Base-by-base conservation (phyloP, 1,284 basidiomycete species). In the Cutaneotrichosporon sp. region DNA sequence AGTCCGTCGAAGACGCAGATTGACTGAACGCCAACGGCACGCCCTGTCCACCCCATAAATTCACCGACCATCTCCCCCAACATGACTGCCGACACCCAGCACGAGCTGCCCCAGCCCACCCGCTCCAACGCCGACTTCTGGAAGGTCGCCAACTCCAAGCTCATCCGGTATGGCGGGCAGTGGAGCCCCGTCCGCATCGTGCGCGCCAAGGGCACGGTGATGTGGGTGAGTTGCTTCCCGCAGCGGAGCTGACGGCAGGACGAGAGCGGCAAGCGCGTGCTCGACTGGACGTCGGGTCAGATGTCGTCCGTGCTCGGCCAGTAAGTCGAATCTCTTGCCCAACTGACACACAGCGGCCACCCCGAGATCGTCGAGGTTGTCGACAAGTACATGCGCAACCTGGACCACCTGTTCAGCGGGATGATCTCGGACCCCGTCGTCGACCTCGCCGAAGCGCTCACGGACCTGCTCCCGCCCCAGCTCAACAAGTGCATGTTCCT, bases 261-360 rank as follows among this genome's bases (percentile, higher is more conserved):
- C 59, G 59, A 62, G 31, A 60, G 67, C 22, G 73, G 70, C 14
- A 63, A 64, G 14, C 60, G 67, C 38, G 72, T 77, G 53, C 64
- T 77, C 34, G 75, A 77, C 64, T 77, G 65, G 56, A 77, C 75
- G 4, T 69, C 64, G 14, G 73, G 71, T 13, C 72, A 74, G 59
- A 73, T 74, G 74, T 67, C 63, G 11, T 67, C 66, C 10, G 47
- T 74, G 45, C 65, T 74, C 1, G 75, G 75, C 16, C 67, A 74
- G 62, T 67, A 47, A 56, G 56, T 58, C 8, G 11, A 11, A 2
- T 27, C 24, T 9, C 11, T 8, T 14, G 6, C n/a, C n/a, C 14
- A 20, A 14, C 49, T 51, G 8, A 58, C 25, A 45, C 27, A 2
- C 49, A 67, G 66, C 51, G 62, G 60, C n/a, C 68, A 76, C 64